Percentiles rank a stretch among this genome's conserved stretches.
phyloP scores from a whole-genome alignment of 495 filamentous ascomycete species.

The Aspergillus biplanus region DNA sequence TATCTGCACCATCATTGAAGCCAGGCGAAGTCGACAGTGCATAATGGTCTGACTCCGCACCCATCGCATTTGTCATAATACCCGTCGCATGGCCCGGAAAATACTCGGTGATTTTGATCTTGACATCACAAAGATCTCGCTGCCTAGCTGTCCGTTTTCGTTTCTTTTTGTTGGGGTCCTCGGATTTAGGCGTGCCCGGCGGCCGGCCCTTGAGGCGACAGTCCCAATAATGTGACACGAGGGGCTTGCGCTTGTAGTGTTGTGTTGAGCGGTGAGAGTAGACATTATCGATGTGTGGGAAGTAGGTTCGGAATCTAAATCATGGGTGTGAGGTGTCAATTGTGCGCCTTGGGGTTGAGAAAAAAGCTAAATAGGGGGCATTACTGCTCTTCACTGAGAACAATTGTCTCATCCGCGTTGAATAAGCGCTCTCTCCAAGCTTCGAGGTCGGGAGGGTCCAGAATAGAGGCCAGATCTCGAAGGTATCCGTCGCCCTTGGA shows the following conservation, averaged over 20 bases:
- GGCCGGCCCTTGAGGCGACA: conserved; percentile 86
- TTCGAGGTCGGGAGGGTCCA: conserved; percentile 69
- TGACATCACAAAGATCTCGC: conserved; percentile 84
- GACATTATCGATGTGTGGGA: conserved; percentile 88
- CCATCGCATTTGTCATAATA: neutral
- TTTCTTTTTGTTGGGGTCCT: conserved; percentile 88
- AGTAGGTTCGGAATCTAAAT: conserved; percentile 80
- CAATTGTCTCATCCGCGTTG: conserved; percentile 73
- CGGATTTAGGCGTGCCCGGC: conserved; percentile 80
- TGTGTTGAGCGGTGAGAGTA: conserved; percentile 91
- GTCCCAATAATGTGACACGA: conserved; percentile 88
- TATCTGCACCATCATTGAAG: conserved; percentile 7
- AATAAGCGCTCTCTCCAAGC: conserved; percentile 79
- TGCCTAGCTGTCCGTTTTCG: conserved; percentile 77
- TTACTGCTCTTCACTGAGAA: conserved; percentile 79
- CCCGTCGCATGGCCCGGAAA: conserved; percentile 54
- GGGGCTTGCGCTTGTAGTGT: conserved; percentile 80
- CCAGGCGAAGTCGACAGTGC: conserved; percentile 6
- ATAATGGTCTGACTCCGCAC: conserved; percentile 10
- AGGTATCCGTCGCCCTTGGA: conserved; percentile 47
- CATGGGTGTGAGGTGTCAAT: neutral
- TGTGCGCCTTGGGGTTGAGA: neutral
- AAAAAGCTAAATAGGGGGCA: conserved; percentile 26
- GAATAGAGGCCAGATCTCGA: conserved; percentile 60
- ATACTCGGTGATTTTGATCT: conserved; percentile 90